These are phyloP conservation scores for Aspergillus floridensis DNA, from an alignment of 2,329 filamentous ascomycete species.

Conservation along the genomic window DNA sequence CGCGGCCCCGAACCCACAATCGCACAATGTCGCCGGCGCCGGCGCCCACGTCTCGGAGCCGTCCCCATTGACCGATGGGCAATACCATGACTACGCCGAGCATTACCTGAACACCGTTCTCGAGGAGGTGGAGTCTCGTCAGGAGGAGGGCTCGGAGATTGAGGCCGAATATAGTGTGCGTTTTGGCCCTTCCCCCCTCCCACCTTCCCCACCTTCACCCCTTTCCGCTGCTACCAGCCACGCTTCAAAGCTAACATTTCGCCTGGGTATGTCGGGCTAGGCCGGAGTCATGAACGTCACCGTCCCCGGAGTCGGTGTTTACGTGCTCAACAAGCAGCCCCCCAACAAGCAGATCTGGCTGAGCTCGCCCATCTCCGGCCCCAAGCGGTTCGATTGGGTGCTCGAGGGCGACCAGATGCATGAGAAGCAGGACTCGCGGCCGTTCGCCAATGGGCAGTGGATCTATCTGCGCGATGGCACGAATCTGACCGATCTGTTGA, in stretches of 20 bases:
- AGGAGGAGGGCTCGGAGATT: slow-evolving; percentile 69
- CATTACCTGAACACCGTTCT: slow-evolving; percentile 65
- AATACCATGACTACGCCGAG: slow-evolving; percentile 79
- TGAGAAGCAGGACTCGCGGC: slow-evolving; percentile 70
- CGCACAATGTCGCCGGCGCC: slow-evolving; percentile 41
- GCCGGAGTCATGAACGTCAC: slow-evolving; percentile 79
- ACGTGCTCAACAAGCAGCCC: slow-evolving; percentile 97
- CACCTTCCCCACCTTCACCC: neutral
- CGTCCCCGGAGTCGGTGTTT: slow-evolving; percentile 70
- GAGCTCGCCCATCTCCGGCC: slow-evolving; percentile 83
- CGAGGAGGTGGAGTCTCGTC: slow-evolving; percentile 65
- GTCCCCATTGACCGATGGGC: slow-evolving; percentile 63
- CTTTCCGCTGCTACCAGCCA: neutral
- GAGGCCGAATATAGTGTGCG: slow-evolving; percentile 88
- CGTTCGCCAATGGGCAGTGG: slow-evolving; percentile 65
- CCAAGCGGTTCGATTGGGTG: slow-evolving; percentile 93
- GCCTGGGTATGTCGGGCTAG: slow-evolving; percentile 45
- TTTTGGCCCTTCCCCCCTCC: slow-evolving; percentile 19
- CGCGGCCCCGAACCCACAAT: slow-evolving; percentile 39
- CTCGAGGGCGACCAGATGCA: slow-evolving; percentile 66
- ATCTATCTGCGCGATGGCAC: slow-evolving; percentile 82
- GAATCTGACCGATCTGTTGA: slow-evolving; percentile 69
- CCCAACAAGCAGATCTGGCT: slow-evolving; percentile 98
- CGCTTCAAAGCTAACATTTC: neutral
- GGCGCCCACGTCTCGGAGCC: slow-evolving; percentile 50